Evolutionary conservation across 2,329 filamentous ascomycete species (phyloP), one percentile per base, ranked within the genome.

Genomic region (Periconia digitata): DNA sequence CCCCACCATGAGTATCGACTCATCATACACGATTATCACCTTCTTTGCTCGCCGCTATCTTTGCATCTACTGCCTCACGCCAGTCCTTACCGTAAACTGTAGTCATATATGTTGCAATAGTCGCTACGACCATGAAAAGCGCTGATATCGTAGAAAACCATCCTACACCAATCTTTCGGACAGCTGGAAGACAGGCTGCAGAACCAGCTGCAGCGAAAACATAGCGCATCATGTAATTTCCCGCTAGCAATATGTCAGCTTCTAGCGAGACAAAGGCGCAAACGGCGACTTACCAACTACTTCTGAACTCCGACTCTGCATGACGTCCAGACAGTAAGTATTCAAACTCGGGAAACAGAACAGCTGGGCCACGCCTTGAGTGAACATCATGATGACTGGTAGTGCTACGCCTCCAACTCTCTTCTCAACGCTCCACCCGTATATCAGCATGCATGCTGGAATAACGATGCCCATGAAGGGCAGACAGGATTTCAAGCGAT

Each of bases 321-420:
- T 90, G 12, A 92, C 88, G 66, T 94, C 89, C 35, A 94, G 72
- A 65, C 88, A 92, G 71, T 94, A 92, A 0, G 87, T 89, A 66
- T 92, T 91, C 52, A 92, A 67, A 40, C 81, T 83, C 0, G 87
- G 87, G 61, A 90, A 91, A 59, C 85, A 88, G 62, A 90, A 88
- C 6, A 91, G 73, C 67, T 91, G 86, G 0, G 83, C 85, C 0
- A 90, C 78, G 1, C 87, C 88, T 62, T 91, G 87, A 2, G 87
- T 50, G 63, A 91, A 91, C 77, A 92, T 85, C 59, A 83, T 82
- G 7, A 90, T 77, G 2, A 90, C 85, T 0, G 87, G 87, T 4
- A 87, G 63, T 0, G 81, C 73, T 2, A 85, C 73, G 0, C 81
- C 82, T 2, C 82, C 81, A 1, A 78, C 74, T 8, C 68, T 63